These are phyloP conservation scores for Camelina neglecta DNA, from an alignment of 345 rosid species.

Conservation along the genomic window DNA sequence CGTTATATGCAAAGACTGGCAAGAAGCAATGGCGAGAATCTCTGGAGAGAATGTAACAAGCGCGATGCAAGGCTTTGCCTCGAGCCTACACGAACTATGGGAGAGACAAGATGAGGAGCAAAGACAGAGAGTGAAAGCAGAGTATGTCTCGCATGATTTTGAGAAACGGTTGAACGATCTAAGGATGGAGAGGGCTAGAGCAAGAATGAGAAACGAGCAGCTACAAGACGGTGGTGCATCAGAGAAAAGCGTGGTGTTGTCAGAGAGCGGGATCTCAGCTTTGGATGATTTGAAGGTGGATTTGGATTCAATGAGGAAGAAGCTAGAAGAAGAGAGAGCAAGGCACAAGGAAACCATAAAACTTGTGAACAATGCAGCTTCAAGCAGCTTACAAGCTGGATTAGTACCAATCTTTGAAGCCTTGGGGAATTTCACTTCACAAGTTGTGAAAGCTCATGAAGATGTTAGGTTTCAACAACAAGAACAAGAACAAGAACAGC, in stretches of 20 bases:
- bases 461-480: conserved; percentile 60
- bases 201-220: conserved; percentile 51
- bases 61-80: conserved; percentile 73
- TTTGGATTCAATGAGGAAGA: conserved; percentile 85
- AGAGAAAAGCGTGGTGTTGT: conserved; percentile 61
- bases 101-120: conserved; percentile 91
- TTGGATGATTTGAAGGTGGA: conserved; percentile 87
- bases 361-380: conserved; percentile 75
- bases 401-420: conserved; percentile 86
- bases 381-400: conserved; percentile 81
- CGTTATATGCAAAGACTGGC: conserved; percentile 90
- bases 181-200: conserved; percentile 57
- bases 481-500: conserved; percentile 15
- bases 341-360: conserved; percentile 77
- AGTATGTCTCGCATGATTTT: conserved; percentile 71
- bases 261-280: conserved; percentile 71
- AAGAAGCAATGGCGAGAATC: conserved; percentile 68
- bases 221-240: conserved; percentile 64
- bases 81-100: conserved; percentile 72
- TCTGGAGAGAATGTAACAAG: conserved; percentile 68
- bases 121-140: conserved; percentile 78
- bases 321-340: conserved; percentile 69
- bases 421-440: conserved; percentile 75
- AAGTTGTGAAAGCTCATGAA: conserved; percentile 76
- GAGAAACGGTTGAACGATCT: conserved; percentile 70